A percentile compares a stretch with the other conserved stretches of the same genome.
Evolutionary conservation across 2,329 filamentous ascomycete species (phyloP).

Genomic region (Gliomastix tumulicola): DNA sequence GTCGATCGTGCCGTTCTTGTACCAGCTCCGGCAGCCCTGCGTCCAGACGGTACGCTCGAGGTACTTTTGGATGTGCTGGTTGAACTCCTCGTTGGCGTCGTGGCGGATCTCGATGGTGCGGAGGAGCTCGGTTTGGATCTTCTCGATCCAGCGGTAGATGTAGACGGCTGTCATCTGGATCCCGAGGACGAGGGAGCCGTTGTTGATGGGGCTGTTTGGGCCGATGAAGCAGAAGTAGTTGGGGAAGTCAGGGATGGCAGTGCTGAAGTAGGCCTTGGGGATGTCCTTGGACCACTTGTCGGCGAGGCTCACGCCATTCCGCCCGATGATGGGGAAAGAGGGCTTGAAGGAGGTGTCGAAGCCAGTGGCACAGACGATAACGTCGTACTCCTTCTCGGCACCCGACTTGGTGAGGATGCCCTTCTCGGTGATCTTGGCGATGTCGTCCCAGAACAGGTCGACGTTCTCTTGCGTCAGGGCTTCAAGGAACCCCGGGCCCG

Average conservation of each 20-base stretch:
- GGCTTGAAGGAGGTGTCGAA: slow-evolving; percentile 45
- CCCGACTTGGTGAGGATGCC: slow-evolving; percentile 41
- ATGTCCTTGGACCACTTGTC: slow-evolving; percentile 31
- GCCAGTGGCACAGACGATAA: slow-evolving; percentile 47
- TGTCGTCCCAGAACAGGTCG: slow-evolving; percentile 35
- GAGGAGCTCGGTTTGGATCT: slow-evolving; percentile 31
- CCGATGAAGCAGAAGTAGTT: slow-evolving; percentile 27
- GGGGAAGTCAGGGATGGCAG: slow-evolving; percentile 38
- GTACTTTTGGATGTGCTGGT: slow-evolving; percentile 37
- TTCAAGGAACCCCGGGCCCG: slow-evolving; percentile 38
- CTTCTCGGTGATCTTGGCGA: slow-evolving; percentile 36
- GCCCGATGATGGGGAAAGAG: slow-evolving; percentile 38
- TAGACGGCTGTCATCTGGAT: slow-evolving; percentile 44
- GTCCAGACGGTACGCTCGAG: slow-evolving; percentile 48
- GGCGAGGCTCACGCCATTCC: slow-evolving; percentile 36
- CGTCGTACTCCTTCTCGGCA: slow-evolving; percentile 40
- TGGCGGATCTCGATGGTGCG: slow-evolving; percentile 32
- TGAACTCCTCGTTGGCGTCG: slow-evolving; percentile 41
- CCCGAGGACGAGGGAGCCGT: slow-evolving; percentile 43
- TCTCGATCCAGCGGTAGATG: slow-evolving; percentile 37
- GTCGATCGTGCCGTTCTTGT: slow-evolving; percentile 32
- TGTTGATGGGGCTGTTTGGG: slow-evolving; percentile 35
- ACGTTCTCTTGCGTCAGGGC: slow-evolving; percentile 35
- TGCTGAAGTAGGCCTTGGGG: slow-evolving; percentile 43
- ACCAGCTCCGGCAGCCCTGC: slow-evolving; percentile 40